A percentile compares a stretch with the other conserved stretches of the same genome.
Evolutionary conservation across 805 yeast species (phyloP).

Genomic region (Candida caryicola): DNA sequence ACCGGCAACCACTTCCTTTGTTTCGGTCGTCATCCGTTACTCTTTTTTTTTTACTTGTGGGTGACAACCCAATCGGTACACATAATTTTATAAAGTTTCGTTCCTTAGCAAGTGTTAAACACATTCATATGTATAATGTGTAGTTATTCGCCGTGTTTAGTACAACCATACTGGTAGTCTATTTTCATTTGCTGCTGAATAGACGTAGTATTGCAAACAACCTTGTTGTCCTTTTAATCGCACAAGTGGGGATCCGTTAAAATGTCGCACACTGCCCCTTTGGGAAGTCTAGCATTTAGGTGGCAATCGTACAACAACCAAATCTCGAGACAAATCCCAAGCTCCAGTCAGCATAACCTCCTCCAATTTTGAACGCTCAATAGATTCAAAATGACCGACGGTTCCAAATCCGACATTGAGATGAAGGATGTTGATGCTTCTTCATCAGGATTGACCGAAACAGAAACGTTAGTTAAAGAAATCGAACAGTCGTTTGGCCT

Average conservation of each 20-base stretch:
- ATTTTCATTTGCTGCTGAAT: too few species aligned
- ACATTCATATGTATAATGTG: not conserved
- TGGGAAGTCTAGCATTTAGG: constrained; percentile 1
- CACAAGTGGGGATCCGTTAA: too few species aligned
- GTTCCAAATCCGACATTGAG: constrained; percentile 15
- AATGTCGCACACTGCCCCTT: not conserved
- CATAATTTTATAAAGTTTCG: not conserved
- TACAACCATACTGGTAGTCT: too few species aligned
- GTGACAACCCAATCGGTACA: not conserved
- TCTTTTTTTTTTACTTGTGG: not conserved
- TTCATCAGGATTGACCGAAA: constrained; percentile 4
- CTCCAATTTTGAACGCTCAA: too few species aligned
- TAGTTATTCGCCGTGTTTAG: too few species aligned
- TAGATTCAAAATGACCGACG: constrained; percentile 3
- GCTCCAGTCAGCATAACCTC: too few species aligned
- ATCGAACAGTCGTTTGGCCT: constrained; percentile 45
- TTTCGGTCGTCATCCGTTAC: not conserved
- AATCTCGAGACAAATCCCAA: not conserved
- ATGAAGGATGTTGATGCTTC: constrained; percentile 17
- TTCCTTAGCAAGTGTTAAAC: not conserved
- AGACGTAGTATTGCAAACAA: too few species aligned
- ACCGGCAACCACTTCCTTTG: too few species aligned
- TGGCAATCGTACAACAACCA: not conserved
- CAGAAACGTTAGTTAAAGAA: constrained; percentile 26
- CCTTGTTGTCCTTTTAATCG: too few species aligned